Base-by-base conservation (phyloP, 208 protist genomes). In the Acanthamoeba culbertsoni region DNA sequence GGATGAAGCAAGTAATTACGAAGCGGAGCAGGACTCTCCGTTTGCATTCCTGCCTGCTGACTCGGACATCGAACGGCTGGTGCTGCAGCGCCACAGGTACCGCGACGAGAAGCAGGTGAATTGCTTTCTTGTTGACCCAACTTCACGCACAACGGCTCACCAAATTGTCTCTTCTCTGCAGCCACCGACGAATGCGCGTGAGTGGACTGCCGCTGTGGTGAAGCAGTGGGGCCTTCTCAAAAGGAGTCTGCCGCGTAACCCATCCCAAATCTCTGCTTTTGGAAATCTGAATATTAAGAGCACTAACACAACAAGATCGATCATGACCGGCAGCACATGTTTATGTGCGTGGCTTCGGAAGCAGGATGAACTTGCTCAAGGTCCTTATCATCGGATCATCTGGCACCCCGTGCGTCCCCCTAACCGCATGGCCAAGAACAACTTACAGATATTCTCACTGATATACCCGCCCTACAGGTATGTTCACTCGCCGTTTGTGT, bases 401-500 rank as follows among this genome's bases (percentile, higher is more conserved):
- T 18, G 77, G 77, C 20, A 88, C 77, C 7, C 77, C 77, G 42
- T 88, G 37, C 37, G 77, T 42, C 2, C 6, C 5, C 33, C 42
- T 31, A 14, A 3, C 46, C 5, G 28, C 1, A 37, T 68, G 59
- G 10, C 10, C 59, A 31, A 23, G 48, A 18, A 55, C 12, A 23
- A 18, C 48, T 55, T 8, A 55, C 18, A 55, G 48, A 23, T 8
- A 18, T 18, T 8, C 12, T 55, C 12, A 18, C 48, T 18, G 8
- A 3, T 62, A n/a, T 62, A n/a, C 18, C 23, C 4, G 55, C 18
- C 20, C 31, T 8, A 26, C 59, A 68, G 59, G 48, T 88, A 88
- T 31, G 77, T 62, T n/a, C 51, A 88, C 51, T 63, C 48, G 33
- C 77, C 77, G 2, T 88, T 88, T 48, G 20, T 88, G 48, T 88